These are phyloP conservation scores for Blastosporella zonata DNA, from an alignment of 1,284 basidiomycete genomes.

Conservation along the genomic window DNA sequence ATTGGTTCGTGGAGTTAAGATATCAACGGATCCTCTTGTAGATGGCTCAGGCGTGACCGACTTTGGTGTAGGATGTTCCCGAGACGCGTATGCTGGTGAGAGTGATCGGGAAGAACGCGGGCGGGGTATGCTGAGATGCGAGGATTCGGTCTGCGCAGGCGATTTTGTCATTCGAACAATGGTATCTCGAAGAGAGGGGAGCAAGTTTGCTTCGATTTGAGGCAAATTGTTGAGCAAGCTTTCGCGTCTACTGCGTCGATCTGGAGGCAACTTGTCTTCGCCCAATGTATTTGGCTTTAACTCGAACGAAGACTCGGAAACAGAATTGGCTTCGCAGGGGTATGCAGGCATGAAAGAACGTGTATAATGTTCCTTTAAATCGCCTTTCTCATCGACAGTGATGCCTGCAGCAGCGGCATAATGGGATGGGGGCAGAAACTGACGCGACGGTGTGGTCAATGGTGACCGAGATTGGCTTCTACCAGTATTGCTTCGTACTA, in stretches of 20 bases:
- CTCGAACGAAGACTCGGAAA: conserved; percentile 33
- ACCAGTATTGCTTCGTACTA: conserved; percentile 24
- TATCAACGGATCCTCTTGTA: conserved; percentile 3
- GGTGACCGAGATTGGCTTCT: conserved; percentile 31
- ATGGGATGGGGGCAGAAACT: conserved; percentile 59
- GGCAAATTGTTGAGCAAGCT: conserved; percentile 52
- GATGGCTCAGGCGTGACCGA: conserved; percentile 4
- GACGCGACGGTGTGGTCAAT: conserved; percentile 26
- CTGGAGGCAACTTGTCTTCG: conserved; percentile 18
- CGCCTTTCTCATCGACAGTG: conserved; percentile 14
- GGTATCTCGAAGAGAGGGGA: conserved; percentile 68
- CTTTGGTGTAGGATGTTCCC: conserved; percentile 4
- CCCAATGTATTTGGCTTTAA: conserved; percentile 17
- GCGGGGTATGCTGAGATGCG: conserved; percentile 16
- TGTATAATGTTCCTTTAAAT: conserved; percentile 16
- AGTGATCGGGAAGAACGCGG: conserved; percentile 14
- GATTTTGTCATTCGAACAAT: conserved; percentile 66
- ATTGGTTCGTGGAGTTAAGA: conserved; percentile 24
- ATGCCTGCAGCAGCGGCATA: conserved; percentile 62
- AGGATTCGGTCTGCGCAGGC: conserved; percentile 30
- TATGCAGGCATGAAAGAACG: conserved; percentile 26
- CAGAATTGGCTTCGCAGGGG: conserved; percentile 22
- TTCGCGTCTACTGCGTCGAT: conserved; percentile 32
- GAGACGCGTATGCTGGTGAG: conserved; percentile 15
- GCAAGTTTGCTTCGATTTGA: conserved; percentile 55